Evolutionary conservation across 2,329 filamentous ascomycete genomes (phyloP).

Genomic region (Drechslerella stenobrocha): DNA sequence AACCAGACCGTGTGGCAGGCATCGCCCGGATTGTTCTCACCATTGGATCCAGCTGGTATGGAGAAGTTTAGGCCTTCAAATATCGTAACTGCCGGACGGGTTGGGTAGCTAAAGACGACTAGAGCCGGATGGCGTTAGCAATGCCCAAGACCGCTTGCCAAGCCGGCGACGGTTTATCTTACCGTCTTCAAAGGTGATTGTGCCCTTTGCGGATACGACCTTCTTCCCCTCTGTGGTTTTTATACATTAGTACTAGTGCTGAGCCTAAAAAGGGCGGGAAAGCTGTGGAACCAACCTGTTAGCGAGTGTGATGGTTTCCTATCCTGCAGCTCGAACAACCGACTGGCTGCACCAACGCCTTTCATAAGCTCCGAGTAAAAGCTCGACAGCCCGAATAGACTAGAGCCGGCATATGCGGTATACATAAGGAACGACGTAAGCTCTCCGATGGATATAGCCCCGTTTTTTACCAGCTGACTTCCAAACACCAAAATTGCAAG

Average conservation of each 20-base stretch:
- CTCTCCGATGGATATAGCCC: slow-evolving; percentile 85
- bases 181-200: slow-evolving; percentile 77
- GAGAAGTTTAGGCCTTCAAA: slow-evolving; percentile 87
- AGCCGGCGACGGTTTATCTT: background rate
- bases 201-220: slow-evolving; percentile 80
- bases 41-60: slow-evolving; percentile 86
- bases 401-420: slow-evolving; percentile 67
- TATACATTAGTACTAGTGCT: slow-evolving; percentile 4
- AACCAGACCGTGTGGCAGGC: background rate
- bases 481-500: slow-evolving; percentile 86
- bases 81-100: slow-evolving; percentile 84
- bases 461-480: slow-evolving; percentile 83
- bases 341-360: slow-evolving; percentile 92
- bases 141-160: background rate
- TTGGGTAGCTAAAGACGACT: slow-evolving; percentile 89
- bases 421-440: slow-evolving; percentile 93
- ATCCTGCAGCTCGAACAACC: slow-evolving; percentile 93
- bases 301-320: slow-evolving; percentile 82
- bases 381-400: slow-evolving; percentile 87
- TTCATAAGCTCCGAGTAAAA: slow-evolving; percentile 99
- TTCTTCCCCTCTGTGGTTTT: slow-evolving; percentile 65
- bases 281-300: slow-evolving; percentile 59
- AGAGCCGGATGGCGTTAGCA: background rate
- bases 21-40: background rate
- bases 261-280: background rate